Base-by-base conservation (phyloP, 225 moss, liverwort and hornwort genomes). In the Marchantia paleacea region DNA sequence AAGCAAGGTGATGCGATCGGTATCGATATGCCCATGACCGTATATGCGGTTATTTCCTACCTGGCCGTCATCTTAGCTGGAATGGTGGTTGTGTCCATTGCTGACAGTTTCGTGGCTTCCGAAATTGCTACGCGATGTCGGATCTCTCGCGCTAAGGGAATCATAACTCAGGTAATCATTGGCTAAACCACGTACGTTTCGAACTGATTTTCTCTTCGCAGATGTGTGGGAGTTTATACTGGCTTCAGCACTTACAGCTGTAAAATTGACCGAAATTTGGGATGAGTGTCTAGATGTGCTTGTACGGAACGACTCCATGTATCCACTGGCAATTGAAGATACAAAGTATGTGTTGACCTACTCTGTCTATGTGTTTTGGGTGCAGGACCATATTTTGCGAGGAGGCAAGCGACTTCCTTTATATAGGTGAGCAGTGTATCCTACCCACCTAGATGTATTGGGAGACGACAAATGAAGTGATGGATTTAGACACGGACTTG, bases 11-110 rank as follows among this genome's bases (percentile, higher is more conserved):
- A 99, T 72, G 86, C 92, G 25, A 84, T 99, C 48, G 94, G 89
- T 30, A 91, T 99, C 75, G 91, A 94, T 60, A 99, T 94, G 99
- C 99, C 93, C 74, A 99, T 99, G 95, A 92, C 82, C 62, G 86
- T 99, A 15, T 82, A 90, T 26, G 91, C 95, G 18, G 90, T 99
- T 54, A 86, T 93, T 55, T 89, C 90, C 8, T 99, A 92, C 82
- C 80, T 99, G 87, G 97, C 91, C 69, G 92, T 99, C 81, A 83
- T 99, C 66, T 89, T 93, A 53, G 92, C 92, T 60, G 95, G 97
- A 1, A 90, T 89, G 82, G 90, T 94, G 20, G 93, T 90, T 63
- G 93, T 95, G 55, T 83, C 97, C 6, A 92, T 99, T 63, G 93
- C 95, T 16, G 95, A 99, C 58, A 99, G 97, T 82, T 99, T 99